Conservation (phyloP, 768 basidiomycete species). For the Tephrocybe rancida region DNA sequence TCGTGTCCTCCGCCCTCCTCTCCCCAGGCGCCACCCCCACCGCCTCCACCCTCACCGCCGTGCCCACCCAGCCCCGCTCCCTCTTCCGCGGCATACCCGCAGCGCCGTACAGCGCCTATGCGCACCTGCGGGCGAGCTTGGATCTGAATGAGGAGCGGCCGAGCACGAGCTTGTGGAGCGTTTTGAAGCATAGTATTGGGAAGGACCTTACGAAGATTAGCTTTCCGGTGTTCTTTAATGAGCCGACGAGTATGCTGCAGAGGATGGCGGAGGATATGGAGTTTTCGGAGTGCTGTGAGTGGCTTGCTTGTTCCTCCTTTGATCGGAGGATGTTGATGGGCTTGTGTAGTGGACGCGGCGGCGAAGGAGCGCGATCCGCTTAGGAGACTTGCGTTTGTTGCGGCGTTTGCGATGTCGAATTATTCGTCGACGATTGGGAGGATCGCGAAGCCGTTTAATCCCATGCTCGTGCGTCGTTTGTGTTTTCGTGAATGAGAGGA, state of each 20-base stretch:
- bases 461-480: conserved; percentile 72
- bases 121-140: conserved; percentile 58
- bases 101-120: conserved; percentile 68
- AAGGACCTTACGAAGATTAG: conserved; percentile 96
- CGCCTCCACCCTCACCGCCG: neutral
- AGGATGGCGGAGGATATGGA: conserved; percentile 99
- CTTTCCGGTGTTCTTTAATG: conserved; percentile 93
- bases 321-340: neutral
- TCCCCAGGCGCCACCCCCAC: conserved; percentile 24
- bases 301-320: neutral
- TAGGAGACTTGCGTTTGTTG: conserved; percentile 87
- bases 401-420: conserved; percentile 97
- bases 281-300: conserved; percentile 88
- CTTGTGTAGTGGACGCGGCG: conserved; percentile 78
- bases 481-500: neutral
- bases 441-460: conserved; percentile 97
- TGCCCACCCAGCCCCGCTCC: neutral
- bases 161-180: conserved; percentile 90
- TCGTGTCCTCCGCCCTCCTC: conserved; percentile 66
- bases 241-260: conserved; percentile 96
- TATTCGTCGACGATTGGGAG: conserved; percentile 96
- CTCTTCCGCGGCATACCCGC: conserved; percentile 6
- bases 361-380: conserved; percentile 74
- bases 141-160: conserved; percentile 81
- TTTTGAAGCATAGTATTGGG: conserved; percentile 93